Base-by-base conservation (phyloP, 2,329 filamentous ascomycete species). In the Fusarium sp. region DNA sequence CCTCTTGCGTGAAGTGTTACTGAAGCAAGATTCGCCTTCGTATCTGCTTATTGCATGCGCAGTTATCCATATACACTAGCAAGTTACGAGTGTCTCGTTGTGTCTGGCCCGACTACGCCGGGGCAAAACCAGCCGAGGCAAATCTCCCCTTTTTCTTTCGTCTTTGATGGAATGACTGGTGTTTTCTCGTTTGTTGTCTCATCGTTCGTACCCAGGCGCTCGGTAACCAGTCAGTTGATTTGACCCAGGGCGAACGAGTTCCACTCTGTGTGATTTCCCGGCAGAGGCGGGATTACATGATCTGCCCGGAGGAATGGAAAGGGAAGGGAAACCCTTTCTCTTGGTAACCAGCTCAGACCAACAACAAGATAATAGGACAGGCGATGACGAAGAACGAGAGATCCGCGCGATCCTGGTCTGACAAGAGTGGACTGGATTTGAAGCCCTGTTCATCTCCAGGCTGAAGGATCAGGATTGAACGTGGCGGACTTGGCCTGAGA, bases 181-280 rank as follows among this genome's bases (percentile, higher is more conserved):
- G 66, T 77, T 75, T 54, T 63, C 74, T 72, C 72, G 22, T 31
- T 70, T 74, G 73, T 78, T 75, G 48, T 66, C 67, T 63, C 57
- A 26, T 57, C 33, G 11, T 38, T n/a, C 52, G 55, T 35, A 69
- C 42, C 57, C 60, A 63, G 62, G 45, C 61, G 39, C 41, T 38
- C 57, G 63, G 66, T 60, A 71, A 62, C 65, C 62, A 73, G 66
- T 59, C 63, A 38, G 57, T 70, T 35, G 58, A 56, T 60, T 75
- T 49, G 31, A 36, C 41, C n/a, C 24, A 36, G 55, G 74, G 59
- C 44, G 51, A 41, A 26, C 35, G 28, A 62, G 64, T 67, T 44
- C 47, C 48, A 70, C 64, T 54, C 24, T 48, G 14, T 51, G 49
- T 31, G 35, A 55, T 63, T 67, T 63, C 59, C 69, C 61, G 71